A percentile compares a stretch with the other conserved stretches of the same genome.
These are phyloP conservation scores for Tremella yokohamensis DNA, from an alignment of 768 basidiomycete genomes.

Conservation along the genomic window DNA sequence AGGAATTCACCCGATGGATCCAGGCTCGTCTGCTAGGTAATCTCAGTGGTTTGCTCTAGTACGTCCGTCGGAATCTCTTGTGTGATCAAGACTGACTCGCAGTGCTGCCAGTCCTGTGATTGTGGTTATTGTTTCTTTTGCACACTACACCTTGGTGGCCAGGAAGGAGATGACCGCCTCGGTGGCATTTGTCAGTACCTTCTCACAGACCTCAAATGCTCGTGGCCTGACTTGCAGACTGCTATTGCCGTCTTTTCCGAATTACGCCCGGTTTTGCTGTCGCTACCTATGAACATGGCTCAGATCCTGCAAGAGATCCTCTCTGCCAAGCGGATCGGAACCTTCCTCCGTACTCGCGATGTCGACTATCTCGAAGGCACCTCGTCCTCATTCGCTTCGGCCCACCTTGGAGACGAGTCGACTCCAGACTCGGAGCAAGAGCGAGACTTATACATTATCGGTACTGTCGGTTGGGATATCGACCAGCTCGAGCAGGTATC, in stretches of 20 bases:
- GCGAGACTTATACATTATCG: slow-evolving; percentile 18
- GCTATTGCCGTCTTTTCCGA: slow-evolving; percentile 40
- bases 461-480: slow-evolving; percentile 25
- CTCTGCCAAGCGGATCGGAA: slow-evolving; percentile 28
- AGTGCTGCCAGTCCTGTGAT: slow-evolving; percentile 27
- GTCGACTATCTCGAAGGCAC: slow-evolving; percentile 30
- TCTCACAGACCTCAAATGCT: not conserved
- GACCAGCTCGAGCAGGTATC: not conserved
- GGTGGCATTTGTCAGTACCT: slow-evolving; percentile 38
- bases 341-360: slow-evolving; percentile 24
- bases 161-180: slow-evolving; percentile 30
- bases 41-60: slow-evolving; percentile 31
- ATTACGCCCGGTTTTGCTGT: slow-evolving; percentile 21
- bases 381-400: not conserved
- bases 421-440: slow-evolving; percentile 1
- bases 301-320: slow-evolving; percentile 27
- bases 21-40: slow-evolving; percentile 18
- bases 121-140: slow-evolving; percentile 36
- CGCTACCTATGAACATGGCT: slow-evolving; percentile 22
- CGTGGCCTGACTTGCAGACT: slow-evolving; percentile 21
- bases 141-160: slow-evolving; percentile 39
- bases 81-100: not conserved
- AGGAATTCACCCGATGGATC: slow-evolving; percentile 24
- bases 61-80: slow-evolving; percentile 8
- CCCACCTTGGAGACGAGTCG: not conserved